These are phyloP conservation scores for Gastrolobium bilobum DNA, from an alignment of 306 rosid species.

Conservation along the genomic window DNA sequence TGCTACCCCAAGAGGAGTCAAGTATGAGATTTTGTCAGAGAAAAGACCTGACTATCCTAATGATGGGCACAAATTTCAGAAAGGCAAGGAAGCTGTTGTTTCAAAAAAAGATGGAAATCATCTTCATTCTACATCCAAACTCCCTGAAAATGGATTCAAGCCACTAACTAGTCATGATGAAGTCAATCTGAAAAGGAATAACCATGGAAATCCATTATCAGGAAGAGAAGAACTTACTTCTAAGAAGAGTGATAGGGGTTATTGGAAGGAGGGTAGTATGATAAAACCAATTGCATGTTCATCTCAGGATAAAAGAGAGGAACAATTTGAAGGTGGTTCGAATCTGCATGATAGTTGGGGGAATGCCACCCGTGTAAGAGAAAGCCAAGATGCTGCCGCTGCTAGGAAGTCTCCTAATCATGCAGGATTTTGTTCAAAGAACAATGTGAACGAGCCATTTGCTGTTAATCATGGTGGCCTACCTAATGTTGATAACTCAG, in stretches of 20 bases:
- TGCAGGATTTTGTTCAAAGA: constrained; percentile 53
- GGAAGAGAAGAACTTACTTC: constrained; percentile 59
- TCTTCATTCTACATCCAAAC: constrained; percentile 56
- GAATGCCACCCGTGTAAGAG: constrained; percentile 52
- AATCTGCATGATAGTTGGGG: constrained; percentile 58
- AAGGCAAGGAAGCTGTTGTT: constrained; percentile 56
- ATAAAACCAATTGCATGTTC: constrained; percentile 61
- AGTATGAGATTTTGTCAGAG: constrained; percentile 49
- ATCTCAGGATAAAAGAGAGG: constrained; percentile 62
- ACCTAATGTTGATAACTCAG: constrained; percentile 47
- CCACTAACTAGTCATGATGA: constrained; percentile 56
- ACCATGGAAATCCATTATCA: constrained; percentile 46
- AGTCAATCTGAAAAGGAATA: constrained; percentile 52
- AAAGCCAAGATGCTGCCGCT: constrained; percentile 51
- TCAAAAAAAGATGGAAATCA: constrained; percentile 55
- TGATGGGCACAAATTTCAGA: constrained; percentile 52
- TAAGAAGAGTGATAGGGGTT: constrained; percentile 56
- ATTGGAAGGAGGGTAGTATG: constrained; percentile 55
- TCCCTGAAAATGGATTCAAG: constrained; percentile 56
- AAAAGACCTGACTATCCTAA: constrained; percentile 50
- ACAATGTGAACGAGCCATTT: constrained; percentile 55
- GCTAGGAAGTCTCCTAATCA: constrained; percentile 55
- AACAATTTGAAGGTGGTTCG: constrained; percentile 56
- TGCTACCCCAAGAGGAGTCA: constrained; percentile 55
- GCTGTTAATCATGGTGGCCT: constrained; percentile 53